Percentiles rank a stretch among this genome's conserved stretches.
Conservation (phyloP, 805 yeast species). For the Kuraishia piskuri region DNA sequence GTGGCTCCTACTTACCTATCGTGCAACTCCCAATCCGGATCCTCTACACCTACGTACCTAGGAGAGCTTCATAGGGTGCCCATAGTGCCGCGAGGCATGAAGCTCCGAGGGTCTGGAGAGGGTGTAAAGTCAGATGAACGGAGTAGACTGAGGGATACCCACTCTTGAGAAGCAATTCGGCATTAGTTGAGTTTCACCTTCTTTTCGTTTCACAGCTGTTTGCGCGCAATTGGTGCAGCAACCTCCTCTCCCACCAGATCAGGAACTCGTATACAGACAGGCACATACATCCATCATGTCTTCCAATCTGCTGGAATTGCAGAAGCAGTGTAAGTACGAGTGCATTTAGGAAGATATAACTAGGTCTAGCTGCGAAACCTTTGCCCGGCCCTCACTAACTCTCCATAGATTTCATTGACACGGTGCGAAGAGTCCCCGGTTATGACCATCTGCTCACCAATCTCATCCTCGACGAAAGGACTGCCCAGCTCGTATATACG, state of each 20-base stretch:
- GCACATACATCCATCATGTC: background rate
- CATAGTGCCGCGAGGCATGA: too few species aligned
- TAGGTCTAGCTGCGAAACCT: background rate
- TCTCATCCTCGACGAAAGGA: constrained; percentile 3
- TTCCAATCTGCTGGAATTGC: background rate
- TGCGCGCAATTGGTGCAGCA: background rate
- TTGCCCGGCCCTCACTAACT: background rate
- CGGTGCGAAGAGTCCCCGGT: background rate
- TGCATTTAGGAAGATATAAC: background rate
- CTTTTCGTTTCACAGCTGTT: background rate
- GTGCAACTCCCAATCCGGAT: background rate
- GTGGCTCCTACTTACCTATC: too few species aligned
- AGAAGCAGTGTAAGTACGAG: constrained; percentile 1
- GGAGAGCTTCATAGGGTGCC: too few species aligned
- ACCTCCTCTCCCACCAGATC: background rate
- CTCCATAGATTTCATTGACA: background rate
- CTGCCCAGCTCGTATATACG: background rate
- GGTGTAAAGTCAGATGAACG: too few species aligned
- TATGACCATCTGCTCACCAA: background rate
- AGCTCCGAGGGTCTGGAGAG: too few species aligned
- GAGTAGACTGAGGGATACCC: too few species aligned
- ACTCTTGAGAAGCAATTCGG: too few species aligned
- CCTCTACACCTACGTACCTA: background rate
- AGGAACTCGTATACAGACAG: background rate
- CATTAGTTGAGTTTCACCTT: too few species aligned